Evolutionary conservation across 768 basidiomycete genomes (phyloP).

Genomic region (Neoboletus brunneissimus): DNA sequence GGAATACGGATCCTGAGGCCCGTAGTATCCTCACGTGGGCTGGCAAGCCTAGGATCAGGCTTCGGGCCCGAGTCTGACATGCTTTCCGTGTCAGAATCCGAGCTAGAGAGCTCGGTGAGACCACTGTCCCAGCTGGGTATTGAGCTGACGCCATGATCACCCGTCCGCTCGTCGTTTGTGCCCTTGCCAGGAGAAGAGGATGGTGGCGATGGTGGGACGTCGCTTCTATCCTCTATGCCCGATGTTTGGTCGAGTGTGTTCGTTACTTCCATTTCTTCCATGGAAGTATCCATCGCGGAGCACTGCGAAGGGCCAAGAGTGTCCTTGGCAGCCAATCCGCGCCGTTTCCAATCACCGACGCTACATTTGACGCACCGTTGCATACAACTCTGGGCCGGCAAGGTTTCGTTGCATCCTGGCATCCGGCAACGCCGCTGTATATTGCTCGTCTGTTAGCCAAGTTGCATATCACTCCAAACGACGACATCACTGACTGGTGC

Average conservation of each 20-base stretch:
- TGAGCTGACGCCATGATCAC: not conserved
- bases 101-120: slow-evolving; percentile 18
- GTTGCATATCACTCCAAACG: not conserved
- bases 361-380: slow-evolving; percentile 21
- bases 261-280: not conserved
- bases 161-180: not conserved
- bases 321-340: not conserved
- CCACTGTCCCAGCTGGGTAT: slow-evolving; percentile 26
- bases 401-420: slow-evolving; percentile 12
- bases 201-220: not conserved
- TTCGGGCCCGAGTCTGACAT: not conserved
- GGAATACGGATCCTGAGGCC: slow-evolving; percentile 25
- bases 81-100: slow-evolving; percentile 9
- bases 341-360: slow-evolving; percentile 20
- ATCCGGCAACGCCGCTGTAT: slow-evolving; percentile 18
- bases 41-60: not conserved
- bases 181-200: slow-evolving; percentile 4
- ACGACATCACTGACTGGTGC: slow-evolving; percentile 6
- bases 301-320: not conserved
- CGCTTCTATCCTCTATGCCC: not conserved
- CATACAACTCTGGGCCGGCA: slow-evolving; percentile 4
- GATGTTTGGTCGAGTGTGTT: not conserved
- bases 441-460: not conserved
- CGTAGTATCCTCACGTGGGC: not conserved
- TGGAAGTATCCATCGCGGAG: not conserved